Base-by-base conservation (phyloP, 1,139 yeast genomes). In the Candida sanyaensis region DNA sequence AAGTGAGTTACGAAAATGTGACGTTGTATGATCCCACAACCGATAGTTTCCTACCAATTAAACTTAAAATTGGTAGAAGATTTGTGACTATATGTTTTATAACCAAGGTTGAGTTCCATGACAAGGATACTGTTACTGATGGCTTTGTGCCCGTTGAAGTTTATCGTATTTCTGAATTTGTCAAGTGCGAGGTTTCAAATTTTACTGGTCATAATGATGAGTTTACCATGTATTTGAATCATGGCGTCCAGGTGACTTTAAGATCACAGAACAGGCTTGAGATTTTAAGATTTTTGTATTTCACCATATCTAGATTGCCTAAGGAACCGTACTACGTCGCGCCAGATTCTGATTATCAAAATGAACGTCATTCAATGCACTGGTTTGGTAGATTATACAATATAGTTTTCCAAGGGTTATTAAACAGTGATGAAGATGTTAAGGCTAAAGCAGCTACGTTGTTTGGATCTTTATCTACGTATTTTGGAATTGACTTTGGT, bases 31-130 rank as follows among this genome's bases (percentile, higher is more conserved):
- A 82, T 42, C 55, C 63, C 1, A 55, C 46, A 1, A 54, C 61
- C 2, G 64, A 64, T 12, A 51, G 51, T 17, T 71, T 62, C 53
- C 50, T 60, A 12, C 84, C 88, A 0, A 86, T 86, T 1, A 77
- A 80, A 1, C 53, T 90, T 49, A 83, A 82, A 55, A 77, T 90
- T 50, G 96, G 96, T 8, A 77, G 86, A 47, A 83, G 81, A 55
- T 86, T 76, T 68, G 62, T 88, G 40, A 92, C 87, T 57, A 65
- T 88, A 57, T 71, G 75, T 55, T 64, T 66, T n/a, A 66, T 64
- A 41, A 66, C 68, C 8, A 53, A 61, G 32, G 55, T 64, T 11
- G 51, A 56, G 1, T 68, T 69, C 41, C 52, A 55, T 8, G 63
- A 60, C 13, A 59, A 58, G 41, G 23, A 56, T 42, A 48, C 60